Evolutionary conservation across 164 flowering plant genomes (phyloP), one percentile per base, ranked within the genome.

Genomic region (Macadamia tetraphylla): DNA sequence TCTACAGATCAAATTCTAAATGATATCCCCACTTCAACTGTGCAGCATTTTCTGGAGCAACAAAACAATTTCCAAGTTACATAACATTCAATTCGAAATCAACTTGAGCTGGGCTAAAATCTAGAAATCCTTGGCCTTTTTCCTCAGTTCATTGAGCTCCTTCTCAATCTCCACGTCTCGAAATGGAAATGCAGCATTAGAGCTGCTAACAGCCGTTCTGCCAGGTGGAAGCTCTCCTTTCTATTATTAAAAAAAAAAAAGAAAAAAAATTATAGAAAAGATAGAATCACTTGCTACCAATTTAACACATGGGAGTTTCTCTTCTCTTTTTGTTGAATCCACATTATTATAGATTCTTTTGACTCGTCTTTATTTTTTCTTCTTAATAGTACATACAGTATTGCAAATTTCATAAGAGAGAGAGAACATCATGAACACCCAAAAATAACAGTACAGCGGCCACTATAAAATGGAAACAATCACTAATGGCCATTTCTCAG

Each of bases 151-250:
- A 48, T 94, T 90, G 15, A 94, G 87, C 76, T 94, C 98, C 67
- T 58, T 86, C 84, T 94, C 98, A 46, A 94, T 79, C 67, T 94
- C 97, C 1, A 80, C 55, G 69, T 94, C 98, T 72, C 67, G 81
- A 64, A 79, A 85, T 12, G 91, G 84, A 57, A 67, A 84, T 60
- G 81, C 46, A 2, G 81, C 58, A 60, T 60, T 83, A 48, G 85
- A 62, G 69, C 76, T 76, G 12, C 84, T 64, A 63, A 75, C 81
- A 23, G 80, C 71, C n/a, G 89, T 67, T 83, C 97, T 86, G 35
- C 97, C 97, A 9, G 96, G 88, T 14, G 98, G 98, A 67, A 92
- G 94, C 71, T 90, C 97, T 70, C 93, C 93, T 78, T 88, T 90
- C 97, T 91, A 66, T 58, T 6, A 31, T 60, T 8, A 23, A 67